Evolutionary conservation across 768 basidiomycete genomes (phyloP), one percentile per base, ranked within the genome.

Genomic region (Leccinum disarticulatum): DNA sequence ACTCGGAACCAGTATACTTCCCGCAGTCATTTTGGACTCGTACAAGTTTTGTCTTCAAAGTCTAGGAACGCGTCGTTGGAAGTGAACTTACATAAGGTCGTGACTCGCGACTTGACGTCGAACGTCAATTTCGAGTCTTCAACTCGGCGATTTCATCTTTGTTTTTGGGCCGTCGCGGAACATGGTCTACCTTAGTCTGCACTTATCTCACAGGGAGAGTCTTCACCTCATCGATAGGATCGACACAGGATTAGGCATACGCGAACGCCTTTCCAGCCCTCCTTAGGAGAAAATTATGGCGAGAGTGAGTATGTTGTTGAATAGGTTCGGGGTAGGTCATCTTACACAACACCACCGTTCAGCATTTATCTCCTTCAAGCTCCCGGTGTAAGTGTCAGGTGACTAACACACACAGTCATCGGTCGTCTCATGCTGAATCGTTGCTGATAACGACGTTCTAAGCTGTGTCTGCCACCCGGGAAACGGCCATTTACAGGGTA

Each of bases 161-260:
- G 33, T 35, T 35, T 35, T 30, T 14, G 3, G 33, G 13, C 13
- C 67, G n/a, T 76, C 76, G 3, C 75, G 79, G 4, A 76, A 78
- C 43, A 65, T 76, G 1, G 54, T 68, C 15, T 63, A 66, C 49
- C 68, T 81, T 8, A 73, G 68, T 0, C 60, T 75, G n/a, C 65
- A 63, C 56, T 73, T 70, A 4, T 65, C 69, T 2, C 68, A 66
- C 51, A 63, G 31, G 11, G 31, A 33, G 31, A 11, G 9, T 11
- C 11, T 33, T 77, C 58, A 80, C 77, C 13, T 80, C 76, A 1
- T 79, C 79, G 0, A 72, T 79, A 10, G 70, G 67, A 6, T 71
- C 75, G 19, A 69, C 71, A 1, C 72, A 73, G 36, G 56, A 61
- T 25, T 25, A 25, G 25, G 25, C 25, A 25, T 2, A 60, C 43